Evolutionary conservation across 495 filamentous ascomycete genomes (phyloP).

Genomic region (Amniculicola lignicola): DNA sequence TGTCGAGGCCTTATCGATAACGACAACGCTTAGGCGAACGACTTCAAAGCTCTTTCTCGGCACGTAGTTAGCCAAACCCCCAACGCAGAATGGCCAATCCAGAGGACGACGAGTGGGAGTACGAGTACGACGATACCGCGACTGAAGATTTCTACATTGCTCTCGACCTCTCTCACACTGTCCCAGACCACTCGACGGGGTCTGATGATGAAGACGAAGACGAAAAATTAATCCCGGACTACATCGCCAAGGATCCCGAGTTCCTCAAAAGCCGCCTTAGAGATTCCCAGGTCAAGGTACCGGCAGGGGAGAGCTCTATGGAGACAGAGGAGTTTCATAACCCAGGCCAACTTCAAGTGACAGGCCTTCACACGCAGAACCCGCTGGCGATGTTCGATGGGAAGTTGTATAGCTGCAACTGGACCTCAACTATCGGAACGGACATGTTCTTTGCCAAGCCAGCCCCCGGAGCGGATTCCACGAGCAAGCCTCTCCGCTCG

Average conservation of each 20-base stretch:
- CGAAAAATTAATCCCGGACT: not conserved
- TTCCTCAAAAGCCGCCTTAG: not conserved
- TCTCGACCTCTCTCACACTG: slow-evolving; percentile 38
- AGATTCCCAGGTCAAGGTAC: not conserved
- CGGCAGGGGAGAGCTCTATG: not conserved
- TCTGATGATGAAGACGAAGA: not conserved
- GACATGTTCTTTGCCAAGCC: slow-evolving; percentile 67
- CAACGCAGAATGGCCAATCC: slow-evolving; percentile 18
- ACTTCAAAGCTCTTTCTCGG: too few species aligned
- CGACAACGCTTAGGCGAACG: too few species aligned
- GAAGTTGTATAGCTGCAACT: slow-evolving; percentile 69
- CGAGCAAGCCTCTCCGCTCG: slow-evolving; percentile 35
- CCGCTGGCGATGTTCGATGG: slow-evolving; percentile 74
- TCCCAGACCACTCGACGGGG: too few species aligned
- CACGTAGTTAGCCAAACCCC: too few species aligned
- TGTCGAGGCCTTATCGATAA: too few species aligned
- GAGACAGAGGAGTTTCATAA: not conserved
- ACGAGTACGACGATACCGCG: slow-evolving; percentile 58
- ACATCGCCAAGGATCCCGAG: not conserved
- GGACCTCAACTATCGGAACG: slow-evolving; percentile 75
- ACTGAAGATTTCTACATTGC: slow-evolving; percentile 52
- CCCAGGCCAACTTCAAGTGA: slow-evolving; percentile 62
- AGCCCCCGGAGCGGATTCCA: not conserved
- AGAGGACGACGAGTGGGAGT: slow-evolving; percentile 57
- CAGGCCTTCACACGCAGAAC: slow-evolving; percentile 68